Base-by-base conservation (phyloP, 1,284 basidiomycete species). In the Apiotrichum sp. region DNA sequence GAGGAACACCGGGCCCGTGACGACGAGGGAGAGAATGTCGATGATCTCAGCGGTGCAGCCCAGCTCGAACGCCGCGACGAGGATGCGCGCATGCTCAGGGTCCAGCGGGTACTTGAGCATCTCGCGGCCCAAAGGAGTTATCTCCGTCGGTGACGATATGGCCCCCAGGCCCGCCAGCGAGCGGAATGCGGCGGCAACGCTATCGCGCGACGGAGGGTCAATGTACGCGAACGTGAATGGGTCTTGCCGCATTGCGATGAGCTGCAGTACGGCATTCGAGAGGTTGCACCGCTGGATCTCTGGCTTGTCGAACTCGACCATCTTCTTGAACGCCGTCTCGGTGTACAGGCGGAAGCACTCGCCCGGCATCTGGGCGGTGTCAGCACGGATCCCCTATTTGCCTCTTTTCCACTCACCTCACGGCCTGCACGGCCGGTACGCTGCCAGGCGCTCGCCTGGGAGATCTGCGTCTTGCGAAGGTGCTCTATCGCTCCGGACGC, bases 401-500 rank as follows among this genome's bases (percentile, higher is more conserved):
- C 31, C 84, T 6, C 6, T 6, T 14, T 32, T 14, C 13, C 4
- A 31, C 47, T 48, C 35, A 48, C 47, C 47, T 97, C 89, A 66
- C 95, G 86, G 64, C 96, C 90, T 0, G 90, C 89, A 65, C 95
- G 86, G 74, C 93, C 91, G 38, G 92, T 83, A 45, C 93, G 79
- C 69, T 82, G 78, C 81, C 86, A 84, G 9, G 91, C 88, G 34
- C 90, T 88, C 0, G 90, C 90, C 73, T 90, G 86, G n/a, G 88
- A 89, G 61, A 96, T 88, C 47, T 87, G 83, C 69, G 83, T 83
- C n/a, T 87, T 87, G 46, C 89, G 70, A 11, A 97, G 79, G n/a
- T 88, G 87, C 74, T 95, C 90, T 64, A 98, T 88, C 1, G 89
- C 90, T 82, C 88, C 87, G 61, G 84, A 83, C 3, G 86, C 62